Percentiles rank a stretch among this genome's conserved stretches.
Conservation (phyloP, 306 rosid species). For the Elaeagnus macrophylla region DNA sequence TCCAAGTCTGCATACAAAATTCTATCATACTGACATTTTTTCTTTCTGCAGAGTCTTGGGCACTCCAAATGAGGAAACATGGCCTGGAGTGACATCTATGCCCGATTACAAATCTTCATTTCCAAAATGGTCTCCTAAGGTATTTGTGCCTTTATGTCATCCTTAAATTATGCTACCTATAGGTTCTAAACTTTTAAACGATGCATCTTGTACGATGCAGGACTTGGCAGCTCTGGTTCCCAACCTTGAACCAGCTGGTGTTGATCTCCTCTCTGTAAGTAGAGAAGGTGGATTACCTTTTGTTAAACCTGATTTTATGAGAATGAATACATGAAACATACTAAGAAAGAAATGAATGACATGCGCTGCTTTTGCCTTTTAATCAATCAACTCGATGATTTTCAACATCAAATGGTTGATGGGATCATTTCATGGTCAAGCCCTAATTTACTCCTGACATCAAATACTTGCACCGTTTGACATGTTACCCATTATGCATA, state of each 20-base stretch:
- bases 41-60: conserved; percentile 71
- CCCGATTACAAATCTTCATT: conserved; percentile 94
- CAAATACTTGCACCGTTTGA: too few relatives aligned
- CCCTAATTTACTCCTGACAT: too few relatives aligned
- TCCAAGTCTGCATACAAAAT: neutral
- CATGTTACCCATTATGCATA: too few relatives aligned
- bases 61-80: conserved; percentile 84
- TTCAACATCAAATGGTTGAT: too few relatives aligned
- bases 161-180: too few relatives aligned
- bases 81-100: conserved; percentile 96
- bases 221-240: conserved; percentile 74
- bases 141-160: conserved; percentile 28
- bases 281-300: neutral
- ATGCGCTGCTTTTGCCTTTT: too few relatives aligned
- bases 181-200: neutral
- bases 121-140: conserved; percentile 90
- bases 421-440: too few relatives aligned
- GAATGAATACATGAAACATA: too few relatives aligned
- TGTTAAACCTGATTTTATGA: too few relatives aligned
- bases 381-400: too few relatives aligned
- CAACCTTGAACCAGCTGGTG: conserved; percentile 72
- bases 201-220: conserved; percentile 31
- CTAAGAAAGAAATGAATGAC: too few relatives aligned
- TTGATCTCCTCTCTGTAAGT: conserved; percentile 90
- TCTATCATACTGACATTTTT: conserved; percentile 7